A percentile compares a stretch with the other conserved stretches of the same genome.
These are phyloP conservation scores for Fonsecaea monophora DNA, from an alignment of 2,329 filamentous ascomycete species.

Conservation along the genomic window DNA sequence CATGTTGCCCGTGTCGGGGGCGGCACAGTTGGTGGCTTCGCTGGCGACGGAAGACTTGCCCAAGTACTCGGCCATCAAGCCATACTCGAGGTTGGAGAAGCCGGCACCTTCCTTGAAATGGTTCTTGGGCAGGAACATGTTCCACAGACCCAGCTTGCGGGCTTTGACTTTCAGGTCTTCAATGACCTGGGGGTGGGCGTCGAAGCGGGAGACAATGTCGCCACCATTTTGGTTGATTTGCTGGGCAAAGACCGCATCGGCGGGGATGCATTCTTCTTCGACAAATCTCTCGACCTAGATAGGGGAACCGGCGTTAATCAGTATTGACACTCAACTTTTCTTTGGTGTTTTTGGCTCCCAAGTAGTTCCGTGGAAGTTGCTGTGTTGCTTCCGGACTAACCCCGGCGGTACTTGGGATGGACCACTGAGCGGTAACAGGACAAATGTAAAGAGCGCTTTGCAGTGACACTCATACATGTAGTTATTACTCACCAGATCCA, in stretches of 20 bases:
- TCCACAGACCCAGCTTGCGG: slow-evolving; percentile 86
- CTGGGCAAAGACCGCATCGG: slow-evolving; percentile 79
- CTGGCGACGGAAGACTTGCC: slow-evolving; percentile 84
- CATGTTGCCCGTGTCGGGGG: slow-evolving; percentile 95
- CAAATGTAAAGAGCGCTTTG: background rate
- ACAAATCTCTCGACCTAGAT: slow-evolving; percentile 87
- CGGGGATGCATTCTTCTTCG: slow-evolving; percentile 90
- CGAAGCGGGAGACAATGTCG: slow-evolving; percentile 71
- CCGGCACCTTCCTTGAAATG: slow-evolving; percentile 96
- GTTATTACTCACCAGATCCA: slow-evolving; percentile 68
- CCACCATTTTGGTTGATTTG: slow-evolving; percentile 68
- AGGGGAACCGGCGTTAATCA: background rate
- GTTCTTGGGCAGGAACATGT: slow-evolving; percentile 94
- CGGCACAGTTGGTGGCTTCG: slow-evolving; percentile 87
- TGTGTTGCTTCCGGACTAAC: background rate
- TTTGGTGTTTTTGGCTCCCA: background rate
- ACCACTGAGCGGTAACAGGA: background rate
- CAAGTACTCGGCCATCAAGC: slow-evolving; percentile 94
- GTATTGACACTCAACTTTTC: background rate
- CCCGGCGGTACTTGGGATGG: background rate
- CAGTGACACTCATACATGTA: background rate
- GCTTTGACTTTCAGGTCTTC: slow-evolving; percentile 90
- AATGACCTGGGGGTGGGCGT: slow-evolving; percentile 77
- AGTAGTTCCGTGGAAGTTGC: background rate
- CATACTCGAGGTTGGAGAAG: slow-evolving; percentile 87